A percentile compares a stretch with the other conserved stretches of the same genome.
Evolutionary conservation across 805 yeast genomes (phyloP).

Genomic region (Candida koratica): DNA sequence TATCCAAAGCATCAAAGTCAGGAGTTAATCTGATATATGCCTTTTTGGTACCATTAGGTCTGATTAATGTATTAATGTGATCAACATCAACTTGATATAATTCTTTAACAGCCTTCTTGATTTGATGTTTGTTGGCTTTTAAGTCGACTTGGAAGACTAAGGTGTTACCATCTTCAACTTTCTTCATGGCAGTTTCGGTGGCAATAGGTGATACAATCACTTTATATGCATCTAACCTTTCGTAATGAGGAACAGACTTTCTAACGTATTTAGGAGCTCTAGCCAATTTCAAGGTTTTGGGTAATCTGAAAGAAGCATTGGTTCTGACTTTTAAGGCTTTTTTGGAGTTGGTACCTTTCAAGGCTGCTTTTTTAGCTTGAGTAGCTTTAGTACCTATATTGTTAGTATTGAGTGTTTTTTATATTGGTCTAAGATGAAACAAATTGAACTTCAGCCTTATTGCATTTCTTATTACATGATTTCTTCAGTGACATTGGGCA

Average conservation of each 20-base stretch:
- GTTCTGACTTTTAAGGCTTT: constrained; percentile 93
- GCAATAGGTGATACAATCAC: constrained; percentile 91
- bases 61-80: constrained; percentile 93
- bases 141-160: constrained; percentile 97
- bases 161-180: constrained; percentile 99
- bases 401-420: constrained; percentile 15
- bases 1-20: constrained; percentile 98
- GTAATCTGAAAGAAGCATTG: constrained; percentile 90
- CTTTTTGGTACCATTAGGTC: constrained; percentile 99
- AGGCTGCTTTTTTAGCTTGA: constrained; percentile 97
- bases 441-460: no score
- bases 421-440: no score
- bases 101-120: constrained; percentile 97
- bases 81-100: constrained; percentile 93
- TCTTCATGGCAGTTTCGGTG: constrained; percentile 98
- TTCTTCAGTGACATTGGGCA: no score
- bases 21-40: constrained; percentile 99
- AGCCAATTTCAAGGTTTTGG: constrained; percentile 92
- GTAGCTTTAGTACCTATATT: constrained; percentile 66
- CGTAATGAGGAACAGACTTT: constrained; percentile 95
- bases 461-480: no score
- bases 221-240: constrained; percentile 95
- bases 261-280: constrained; percentile 94
- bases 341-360: constrained; percentile 91
- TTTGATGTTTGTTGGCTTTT: constrained; percentile 97